These are phyloP conservation scores for Cladosporium sp. DNA, from an alignment of 2,329 filamentous ascomycete species.

Conservation along the genomic window DNA sequence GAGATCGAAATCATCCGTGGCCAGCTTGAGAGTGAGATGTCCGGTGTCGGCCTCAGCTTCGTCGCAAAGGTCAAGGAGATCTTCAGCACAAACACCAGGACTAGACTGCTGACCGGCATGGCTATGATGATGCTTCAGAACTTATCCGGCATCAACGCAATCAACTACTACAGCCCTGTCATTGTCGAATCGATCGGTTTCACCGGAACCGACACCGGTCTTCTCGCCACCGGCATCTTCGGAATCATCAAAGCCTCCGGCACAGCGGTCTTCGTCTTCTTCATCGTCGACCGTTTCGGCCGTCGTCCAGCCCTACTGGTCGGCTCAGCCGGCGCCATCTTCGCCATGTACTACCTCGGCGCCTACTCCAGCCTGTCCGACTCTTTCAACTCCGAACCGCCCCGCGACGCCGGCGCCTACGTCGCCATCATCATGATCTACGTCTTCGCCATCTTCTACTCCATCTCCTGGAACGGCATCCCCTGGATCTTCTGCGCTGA, in stretches of 20 bases:
- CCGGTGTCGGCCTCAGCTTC: constrained; percentile 35
- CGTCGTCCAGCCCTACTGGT: constrained; percentile 28
- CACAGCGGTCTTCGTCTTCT: constrained; percentile 35
- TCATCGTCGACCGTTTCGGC: constrained; percentile 35
- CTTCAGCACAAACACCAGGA: constrained; percentile 12
- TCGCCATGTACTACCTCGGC: constrained; percentile 36
- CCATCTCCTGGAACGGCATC: constrained; percentile 35
- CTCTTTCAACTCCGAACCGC: constrained; percentile 28
- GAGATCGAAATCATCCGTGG: constrained; percentile 31
- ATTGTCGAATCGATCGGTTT: constrained; percentile 36
- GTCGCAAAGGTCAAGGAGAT: constrained; percentile 34
- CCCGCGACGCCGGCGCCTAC: constrained; percentile 34
- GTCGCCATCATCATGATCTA: constrained; percentile 38
- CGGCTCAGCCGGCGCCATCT: constrained; percentile 32
- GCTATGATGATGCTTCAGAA: constrained; percentile 35
- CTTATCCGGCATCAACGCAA: constrained; percentile 31
- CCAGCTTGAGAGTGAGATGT: constrained; percentile 27
- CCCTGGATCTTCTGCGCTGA: constrained; percentile 43
- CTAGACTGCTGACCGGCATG: constrained; percentile 33
- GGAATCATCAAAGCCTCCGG: constrained; percentile 35
- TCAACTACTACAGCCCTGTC: constrained; percentile 35
- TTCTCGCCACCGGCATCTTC: constrained; percentile 36
- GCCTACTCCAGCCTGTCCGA: constrained; percentile 32
- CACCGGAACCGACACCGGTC: constrained; percentile 25
- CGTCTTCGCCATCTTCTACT: constrained; percentile 38